Base-by-base conservation (phyloP, 495 filamentous ascomycete species). In the Xylona heveae region DNA sequence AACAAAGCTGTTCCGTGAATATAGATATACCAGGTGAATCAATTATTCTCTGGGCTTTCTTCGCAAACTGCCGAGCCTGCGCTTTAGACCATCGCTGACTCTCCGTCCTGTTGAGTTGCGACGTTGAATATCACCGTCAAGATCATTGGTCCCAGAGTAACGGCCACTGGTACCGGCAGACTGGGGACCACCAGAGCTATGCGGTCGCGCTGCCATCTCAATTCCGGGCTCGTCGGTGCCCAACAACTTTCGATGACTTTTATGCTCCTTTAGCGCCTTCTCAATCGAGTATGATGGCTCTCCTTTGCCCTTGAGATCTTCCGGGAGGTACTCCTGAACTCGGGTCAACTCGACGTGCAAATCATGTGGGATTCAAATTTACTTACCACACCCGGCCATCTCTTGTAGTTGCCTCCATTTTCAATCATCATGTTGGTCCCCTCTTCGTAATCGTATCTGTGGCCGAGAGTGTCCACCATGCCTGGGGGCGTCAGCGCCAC, bases 351-450 rank as follows among this genome's bases (percentile, higher is more conserved):
- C 19, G 28, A 17, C 19, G 3, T 4, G 1, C 10, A 10, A 17
- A 17, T 17, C 28, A 30, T 10, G 28, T 2, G 28, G 23, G 13
- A 13, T 25, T 25, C 7, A 13, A 7, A 25, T 25, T 13, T 8
- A 61, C 73, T 43, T 61, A 84, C 77, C 17, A 75, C 43, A 23
- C 64, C 64, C 7, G 64, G 59, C 61, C 69, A 88, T 28, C 73
- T 52, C 45, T 62, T 74, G 40, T 80, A 81, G 0, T 62, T 45
- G 1, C 66, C 71, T 12, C 70, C 72, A 0, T 48, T 47, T 36
- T 90, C 82, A 12, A 70, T 61, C 72, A 78, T 80, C 54, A 92
- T 55, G 37, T 94, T 78, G 0, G 70, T 59, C 2, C 84, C 88
- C 45, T 97, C 88, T 42, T 82, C 58, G 43, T 97, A 97, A 0